Percentiles rank a stretch among this genome's conserved stretches.
phyloP scores from a whole-genome alignment of 2,329 filamentous ascomycete species.

The Clonostachys rosea region DNA sequence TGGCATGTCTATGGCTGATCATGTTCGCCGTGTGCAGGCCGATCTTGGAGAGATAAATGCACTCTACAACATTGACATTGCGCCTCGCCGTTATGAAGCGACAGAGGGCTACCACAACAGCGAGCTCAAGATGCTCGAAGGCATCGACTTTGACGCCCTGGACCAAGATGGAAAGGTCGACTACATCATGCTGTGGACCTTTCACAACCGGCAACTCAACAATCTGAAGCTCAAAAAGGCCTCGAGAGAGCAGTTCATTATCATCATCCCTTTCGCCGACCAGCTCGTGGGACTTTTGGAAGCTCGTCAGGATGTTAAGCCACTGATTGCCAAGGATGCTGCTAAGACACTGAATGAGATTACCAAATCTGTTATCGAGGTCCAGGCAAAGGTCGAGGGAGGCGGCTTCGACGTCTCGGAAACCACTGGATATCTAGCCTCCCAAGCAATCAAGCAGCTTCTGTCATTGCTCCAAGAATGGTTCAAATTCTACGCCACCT shows the following conservation, averaged over 20 bases:
- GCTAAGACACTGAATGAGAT: constrained; percentile 34
- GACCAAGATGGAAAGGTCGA: constrained; percentile 40
- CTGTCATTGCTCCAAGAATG: constrained; percentile 36
- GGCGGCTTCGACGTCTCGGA: constrained; percentile 27
- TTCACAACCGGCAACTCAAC: constrained; percentile 23
- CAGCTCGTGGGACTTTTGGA: constrained; percentile 39
- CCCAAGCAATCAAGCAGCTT: constrained; percentile 33
- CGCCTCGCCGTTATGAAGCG: constrained; percentile 27
- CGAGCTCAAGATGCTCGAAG: constrained; percentile 25
- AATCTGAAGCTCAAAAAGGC: constrained; percentile 33
- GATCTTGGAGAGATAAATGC: constrained; percentile 40
- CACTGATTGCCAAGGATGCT: constrained; percentile 32
- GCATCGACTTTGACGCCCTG: constrained; percentile 16
- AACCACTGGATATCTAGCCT: constrained; percentile 39
- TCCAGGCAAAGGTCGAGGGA: constrained; percentile 24
- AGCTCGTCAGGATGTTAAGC: constrained; percentile 35
- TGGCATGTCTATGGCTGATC: constrained; percentile 27
- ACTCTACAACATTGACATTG: constrained; percentile 44
- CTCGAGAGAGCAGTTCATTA: constrained; percentile 26
- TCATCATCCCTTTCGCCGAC: constrained; percentile 37
- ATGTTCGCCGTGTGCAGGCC: constrained; percentile 33
- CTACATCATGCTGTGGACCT: constrained; percentile 34
- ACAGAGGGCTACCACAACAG: constrained; percentile 32
- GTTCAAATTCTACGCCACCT: constrained; percentile 45
- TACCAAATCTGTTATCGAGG: constrained; percentile 19